Percentiles rank a stretch among this genome's conserved stretches.
phyloP scores from a whole-genome alignment of 2,329 filamentous ascomycete genomes.

The Fusarium equiseti region DNA sequence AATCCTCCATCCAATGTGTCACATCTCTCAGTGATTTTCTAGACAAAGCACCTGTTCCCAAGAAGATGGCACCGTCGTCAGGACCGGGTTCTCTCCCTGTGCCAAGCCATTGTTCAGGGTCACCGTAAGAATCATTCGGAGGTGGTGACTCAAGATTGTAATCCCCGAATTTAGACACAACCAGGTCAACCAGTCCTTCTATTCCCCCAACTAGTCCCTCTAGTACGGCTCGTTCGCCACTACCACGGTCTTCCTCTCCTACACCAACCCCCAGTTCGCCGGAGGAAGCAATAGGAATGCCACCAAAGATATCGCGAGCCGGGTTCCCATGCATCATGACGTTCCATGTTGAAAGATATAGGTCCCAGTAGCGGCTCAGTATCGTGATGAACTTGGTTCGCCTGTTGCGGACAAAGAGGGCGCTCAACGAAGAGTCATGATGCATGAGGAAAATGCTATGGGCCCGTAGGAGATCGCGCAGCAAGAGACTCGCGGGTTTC shows the following conservation, averaged over 20 bases:
- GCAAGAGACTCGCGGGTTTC: slow-evolving; percentile 81
- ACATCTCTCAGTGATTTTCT: slow-evolving; percentile 77
- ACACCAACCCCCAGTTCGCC: slow-evolving; percentile 95
- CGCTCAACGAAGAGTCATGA: slow-evolving; percentile 80
- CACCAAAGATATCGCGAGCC: slow-evolving; percentile 80
- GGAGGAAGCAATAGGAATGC: slow-evolving; percentile 87
- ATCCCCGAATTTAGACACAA: slow-evolving; percentile 87
- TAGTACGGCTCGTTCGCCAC: slow-evolving; percentile 91
- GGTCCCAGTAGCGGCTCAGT: slow-evolving; percentile 84
- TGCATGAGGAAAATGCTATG: slow-evolving; percentile 89
- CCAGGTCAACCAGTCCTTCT: slow-evolving; percentile 86
- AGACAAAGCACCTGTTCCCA: slow-evolving; percentile 81
- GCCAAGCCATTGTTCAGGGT: slow-evolving; percentile 74
- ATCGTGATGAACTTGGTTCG: slow-evolving; percentile 77
- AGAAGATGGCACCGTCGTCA: slow-evolving; percentile 87
- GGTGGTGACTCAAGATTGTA: slow-evolving; percentile 48
- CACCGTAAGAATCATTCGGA: slow-evolving; percentile 43
- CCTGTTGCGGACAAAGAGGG: slow-evolving; percentile 73
- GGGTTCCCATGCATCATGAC: slow-evolving; percentile 93
- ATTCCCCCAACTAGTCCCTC: slow-evolving; percentile 86
- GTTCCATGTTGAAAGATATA: slow-evolving; percentile 80
- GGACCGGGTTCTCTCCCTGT: slow-evolving; percentile 74
- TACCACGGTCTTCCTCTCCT: slow-evolving; percentile 94
- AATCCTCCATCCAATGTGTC: slow-evolving; percentile 87
- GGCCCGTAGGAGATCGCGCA: slow-evolving; percentile 84